A percentile compares a stretch with the other conserved stretches of the same genome.
phyloP scores from a whole-genome alignment of 306 rosid species.

The Echinosophora koreensis region DNA sequence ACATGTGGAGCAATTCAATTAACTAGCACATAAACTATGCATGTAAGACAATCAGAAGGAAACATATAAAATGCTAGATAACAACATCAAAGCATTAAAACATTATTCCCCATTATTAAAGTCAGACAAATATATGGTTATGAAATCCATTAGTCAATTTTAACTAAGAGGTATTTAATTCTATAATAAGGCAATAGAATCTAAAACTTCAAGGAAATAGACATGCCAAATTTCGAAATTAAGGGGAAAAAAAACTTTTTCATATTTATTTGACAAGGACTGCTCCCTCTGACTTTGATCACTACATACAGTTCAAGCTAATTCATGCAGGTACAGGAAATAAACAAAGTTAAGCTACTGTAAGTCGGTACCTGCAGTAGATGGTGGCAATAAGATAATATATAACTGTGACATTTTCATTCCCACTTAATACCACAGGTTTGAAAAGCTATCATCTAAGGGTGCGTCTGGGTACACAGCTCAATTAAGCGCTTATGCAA shows the following conservation, averaged over 20 bases:
- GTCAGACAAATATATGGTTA: neutral
- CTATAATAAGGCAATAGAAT: neutral
- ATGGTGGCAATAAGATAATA: constrained; percentile 27
- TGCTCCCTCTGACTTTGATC: neutral
- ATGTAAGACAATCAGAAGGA: constrained; percentile 36
- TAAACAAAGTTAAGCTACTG: constrained; percentile 9
- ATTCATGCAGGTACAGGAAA: neutral
- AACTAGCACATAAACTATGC: constrained; percentile 13
- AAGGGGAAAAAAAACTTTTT: neutral
- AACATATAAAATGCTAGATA: constrained; percentile 17
- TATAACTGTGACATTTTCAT: constrained; percentile 13
- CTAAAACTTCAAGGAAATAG: neutral
- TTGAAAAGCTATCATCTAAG: constrained; percentile 6
- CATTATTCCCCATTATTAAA: neutral
- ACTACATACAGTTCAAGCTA: neutral
- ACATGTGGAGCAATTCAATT: constrained; percentile 6
- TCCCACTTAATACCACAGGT: neutral
- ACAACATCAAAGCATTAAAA: neutral
- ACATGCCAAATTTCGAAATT: neutral
- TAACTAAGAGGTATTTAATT: neutral
- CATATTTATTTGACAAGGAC: constrained; percentile 15
- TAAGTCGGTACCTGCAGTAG: constrained; percentile 8
- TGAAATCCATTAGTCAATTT: constrained; percentile 12
- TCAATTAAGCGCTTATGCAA: too few species aligned
- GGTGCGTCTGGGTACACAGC: too few species aligned